These are phyloP conservation scores for Fusarium neocosmosporiellum DNA, from an alignment of 2,329 filamentous ascomycete species.

Conservation along the genomic window DNA sequence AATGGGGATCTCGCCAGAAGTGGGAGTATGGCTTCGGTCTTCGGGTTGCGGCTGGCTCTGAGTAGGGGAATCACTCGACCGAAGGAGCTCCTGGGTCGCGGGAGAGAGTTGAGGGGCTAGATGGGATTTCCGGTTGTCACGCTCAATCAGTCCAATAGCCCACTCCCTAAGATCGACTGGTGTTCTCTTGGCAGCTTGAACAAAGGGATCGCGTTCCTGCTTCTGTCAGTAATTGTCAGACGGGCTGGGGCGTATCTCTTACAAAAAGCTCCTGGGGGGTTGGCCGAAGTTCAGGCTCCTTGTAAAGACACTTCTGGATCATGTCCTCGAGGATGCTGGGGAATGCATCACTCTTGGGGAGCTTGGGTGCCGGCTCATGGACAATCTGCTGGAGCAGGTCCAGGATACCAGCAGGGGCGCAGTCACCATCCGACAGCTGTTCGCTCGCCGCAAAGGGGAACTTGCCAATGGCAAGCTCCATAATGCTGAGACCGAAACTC, in stretches of 20 bases:
- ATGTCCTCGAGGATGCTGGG: constrained; percentile 95
- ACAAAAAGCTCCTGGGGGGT: constrained; percentile 95
- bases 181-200: constrained; percentile 95
- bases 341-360: constrained; percentile 98
- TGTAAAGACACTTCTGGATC: constrained; percentile 94
- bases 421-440: constrained; percentile 77
- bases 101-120: constrained; percentile 84
- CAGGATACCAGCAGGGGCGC: constrained; percentile 91
- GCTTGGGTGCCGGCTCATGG: constrained; percentile 89
- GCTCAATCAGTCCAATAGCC: constrained; percentile 94
- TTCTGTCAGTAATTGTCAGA: constrained; percentile 24
- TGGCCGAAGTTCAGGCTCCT: constrained; percentile 87
- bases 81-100: constrained; percentile 79
- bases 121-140: constrained; percentile 95
- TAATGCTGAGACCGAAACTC: constrained; percentile 95
- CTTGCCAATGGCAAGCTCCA: constrained; percentile 97
- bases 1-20: constrained; percentile 79
- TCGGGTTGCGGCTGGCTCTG: constrained; percentile 52
- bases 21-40: constrained; percentile 68
- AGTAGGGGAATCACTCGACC: constrained; percentile 70
- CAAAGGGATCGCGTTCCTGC: constrained; percentile 91
- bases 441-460: constrained; percentile 90
- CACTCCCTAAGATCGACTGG: constrained; percentile 94
- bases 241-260: constrained; percentile 51
- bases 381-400: constrained; percentile 98